Evolutionary conservation across 1,284 basidiomycete species (phyloP).

Genomic region (Crepidotus sp.): DNA sequence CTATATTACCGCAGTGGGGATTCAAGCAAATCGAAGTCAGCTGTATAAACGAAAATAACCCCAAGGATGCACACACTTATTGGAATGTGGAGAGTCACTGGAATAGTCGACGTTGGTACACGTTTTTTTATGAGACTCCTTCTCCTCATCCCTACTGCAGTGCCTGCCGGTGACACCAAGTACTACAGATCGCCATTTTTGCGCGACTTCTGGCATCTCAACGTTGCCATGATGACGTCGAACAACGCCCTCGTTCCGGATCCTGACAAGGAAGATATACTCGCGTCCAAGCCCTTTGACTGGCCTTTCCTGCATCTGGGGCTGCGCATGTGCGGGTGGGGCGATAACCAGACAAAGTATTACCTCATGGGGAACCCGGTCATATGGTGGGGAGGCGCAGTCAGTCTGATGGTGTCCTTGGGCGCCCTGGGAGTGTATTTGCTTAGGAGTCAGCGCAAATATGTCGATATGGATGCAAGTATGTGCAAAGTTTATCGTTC

Average conservation of each 20-base stretch:
- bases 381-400: constrained; percentile 82
- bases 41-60: constrained; percentile 85
- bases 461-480: constrained; percentile 84
- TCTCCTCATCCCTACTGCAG: constrained; percentile 31
- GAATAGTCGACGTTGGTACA: constrained; percentile 78
- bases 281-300: constrained; percentile 86
- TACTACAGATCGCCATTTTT: constrained; percentile 90
- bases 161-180: constrained; percentile 76
- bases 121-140: neutral
- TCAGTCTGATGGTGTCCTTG: constrained; percentile 57
- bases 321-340: constrained; percentile 97
- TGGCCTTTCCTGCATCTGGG: constrained; percentile 91
- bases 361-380: constrained; percentile 91
- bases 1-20: constrained; percentile 92
- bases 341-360: constrained; percentile 81
- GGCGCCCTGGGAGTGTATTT: constrained; percentile 62
- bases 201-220: constrained; percentile 96
- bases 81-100: constrained; percentile 99
- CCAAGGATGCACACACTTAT: constrained; percentile 79
- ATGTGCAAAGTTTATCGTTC: constrained; percentile 24
- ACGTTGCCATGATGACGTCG: constrained; percentile 99
- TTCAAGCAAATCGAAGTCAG: constrained; percentile 98
- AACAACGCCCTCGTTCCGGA: constrained; percentile 97
- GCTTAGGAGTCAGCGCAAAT: constrained; percentile 80
- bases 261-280: constrained; percentile 95